These are phyloP conservation scores for Oryza glaberrima DNA, from an alignment of 176 grass and related monocot species.

Conservation along the genomic window DNA sequence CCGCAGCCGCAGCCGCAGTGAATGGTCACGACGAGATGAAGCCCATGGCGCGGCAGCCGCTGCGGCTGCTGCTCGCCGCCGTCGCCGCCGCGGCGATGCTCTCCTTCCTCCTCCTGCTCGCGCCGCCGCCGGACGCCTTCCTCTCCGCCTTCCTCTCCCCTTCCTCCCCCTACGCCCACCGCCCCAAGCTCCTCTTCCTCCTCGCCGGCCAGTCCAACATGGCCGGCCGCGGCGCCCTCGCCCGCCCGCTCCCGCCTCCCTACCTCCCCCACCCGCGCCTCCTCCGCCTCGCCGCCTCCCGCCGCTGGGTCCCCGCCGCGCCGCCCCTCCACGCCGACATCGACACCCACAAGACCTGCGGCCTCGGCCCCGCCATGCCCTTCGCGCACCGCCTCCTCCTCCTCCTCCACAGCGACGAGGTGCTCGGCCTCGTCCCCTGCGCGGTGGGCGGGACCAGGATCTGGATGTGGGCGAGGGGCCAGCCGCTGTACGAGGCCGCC, in stretches of 20 bases:
- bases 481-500: conserved; percentile 62
- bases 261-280: conserved; percentile 63
- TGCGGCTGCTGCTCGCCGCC: conserved; percentile 33
- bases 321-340: conserved; percentile 92
- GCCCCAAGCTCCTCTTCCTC: conserved; percentile 71
- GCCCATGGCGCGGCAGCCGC: conserved; percentile 42
- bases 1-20: not conserved
- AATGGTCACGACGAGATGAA: conserved; percentile 29
- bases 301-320: conserved; percentile 59
- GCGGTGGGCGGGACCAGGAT: conserved; percentile 89
- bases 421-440: conserved; percentile 79
- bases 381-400: conserved; percentile 73
- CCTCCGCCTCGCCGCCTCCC: conserved; percentile 59
- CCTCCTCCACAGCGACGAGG: not conserved
- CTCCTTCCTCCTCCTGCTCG: conserved; percentile 45
- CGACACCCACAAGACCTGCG: conserved; percentile 80
- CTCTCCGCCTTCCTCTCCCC: conserved; percentile 4
- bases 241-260: not conserved
- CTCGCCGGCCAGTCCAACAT: conserved; percentile 96
- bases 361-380: conserved; percentile 82
- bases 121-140: conserved; percentile 8
- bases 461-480: conserved; percentile 69
- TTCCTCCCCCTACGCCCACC: conserved; percentile 44
- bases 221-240: conserved; percentile 74
- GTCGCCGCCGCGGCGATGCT: conserved; percentile 25